phyloP scores from a whole-genome alignment of 176 grass and related monocot species.

The Paspalum vaginatum region DNA sequence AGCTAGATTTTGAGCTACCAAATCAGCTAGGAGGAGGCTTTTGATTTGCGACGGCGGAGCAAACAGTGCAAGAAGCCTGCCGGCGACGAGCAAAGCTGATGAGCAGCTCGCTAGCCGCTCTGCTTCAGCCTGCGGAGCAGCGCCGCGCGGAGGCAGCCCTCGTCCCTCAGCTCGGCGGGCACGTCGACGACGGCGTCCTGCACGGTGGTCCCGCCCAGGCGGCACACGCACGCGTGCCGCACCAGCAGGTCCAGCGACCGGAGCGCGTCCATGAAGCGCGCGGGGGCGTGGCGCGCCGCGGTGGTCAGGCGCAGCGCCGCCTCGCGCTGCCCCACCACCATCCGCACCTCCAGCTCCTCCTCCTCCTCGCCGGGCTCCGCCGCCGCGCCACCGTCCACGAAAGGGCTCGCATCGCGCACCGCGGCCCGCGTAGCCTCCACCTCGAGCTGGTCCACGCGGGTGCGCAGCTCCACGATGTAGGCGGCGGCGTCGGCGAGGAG shows the following conservation, averaged over 20 bases:
- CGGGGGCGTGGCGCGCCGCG: slow-evolving; percentile 23
- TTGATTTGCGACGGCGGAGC: neutral
- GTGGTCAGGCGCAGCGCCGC: slow-evolving; percentile 17
- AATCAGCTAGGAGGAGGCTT: too few species aligned
- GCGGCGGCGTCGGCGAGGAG: slow-evolving; percentile 54
- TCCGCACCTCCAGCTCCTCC: slow-evolving; percentile 24
- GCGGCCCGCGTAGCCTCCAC: slow-evolving; percentile 3
- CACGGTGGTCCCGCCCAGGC: slow-evolving; percentile 37
- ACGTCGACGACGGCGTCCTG: slow-evolving; percentile 55
- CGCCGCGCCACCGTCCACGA: neutral
- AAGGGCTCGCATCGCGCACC: neutral
- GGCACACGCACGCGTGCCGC: slow-evolving; percentile 43
- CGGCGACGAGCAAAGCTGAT: too few species aligned
- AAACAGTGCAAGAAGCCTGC: neutral
- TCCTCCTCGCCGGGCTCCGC: neutral
- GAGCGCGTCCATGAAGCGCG: slow-evolving; percentile 52
- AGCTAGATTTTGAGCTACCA: too few species aligned
- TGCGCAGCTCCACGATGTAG: slow-evolving; percentile 60
- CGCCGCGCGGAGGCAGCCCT: slow-evolving; percentile 26
- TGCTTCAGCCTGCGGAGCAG: slow-evolving; percentile 31
- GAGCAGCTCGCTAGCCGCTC: neutral
- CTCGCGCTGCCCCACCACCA: slow-evolving; percentile 27
- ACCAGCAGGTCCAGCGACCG: slow-evolving; percentile 43
- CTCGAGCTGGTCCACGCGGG: slow-evolving; percentile 36
- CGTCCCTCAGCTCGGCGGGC: slow-evolving; percentile 36